Percentiles rank a stretch among this genome's conserved stretches.
Evolutionary conservation across 495 filamentous ascomycete genomes (phyloP).

Genomic region (Penicillium tannophilum): DNA sequence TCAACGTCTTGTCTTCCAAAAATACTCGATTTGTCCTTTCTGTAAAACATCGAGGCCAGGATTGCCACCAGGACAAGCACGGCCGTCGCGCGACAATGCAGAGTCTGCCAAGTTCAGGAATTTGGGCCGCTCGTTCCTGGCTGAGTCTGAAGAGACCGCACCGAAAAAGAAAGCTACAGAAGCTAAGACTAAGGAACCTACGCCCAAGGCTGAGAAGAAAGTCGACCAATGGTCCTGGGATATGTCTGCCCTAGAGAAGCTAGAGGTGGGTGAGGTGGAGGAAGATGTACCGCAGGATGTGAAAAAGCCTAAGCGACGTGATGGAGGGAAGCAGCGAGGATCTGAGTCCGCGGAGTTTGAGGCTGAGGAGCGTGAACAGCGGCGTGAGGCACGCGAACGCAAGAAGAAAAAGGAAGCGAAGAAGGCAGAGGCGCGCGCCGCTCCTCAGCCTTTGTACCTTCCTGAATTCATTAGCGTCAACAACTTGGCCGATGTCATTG

Average conservation of each 20-base stretch:
- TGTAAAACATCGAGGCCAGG: conserved; percentile 7
- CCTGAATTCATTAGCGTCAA: conserved; percentile 89
- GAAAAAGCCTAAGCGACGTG: conserved; percentile 34
- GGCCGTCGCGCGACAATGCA: conserved; percentile 3
- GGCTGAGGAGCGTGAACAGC: conserved; percentile 34
- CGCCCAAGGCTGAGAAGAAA: conserved; percentile 6
- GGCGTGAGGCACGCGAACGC: conserved; percentile 45
- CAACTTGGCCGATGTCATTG: conserved; percentile 78
- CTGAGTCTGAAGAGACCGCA: conserved; percentile 10
- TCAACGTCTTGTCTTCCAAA: background rate
- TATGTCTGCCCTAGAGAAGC: conserved; percentile 32
- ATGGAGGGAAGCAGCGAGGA: conserved; percentile 27
- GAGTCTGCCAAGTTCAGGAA: conserved; percentile 25
- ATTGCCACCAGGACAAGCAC: background rate
- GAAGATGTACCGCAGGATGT: conserved; percentile 9
- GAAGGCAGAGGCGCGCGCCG: conserved; percentile 31
- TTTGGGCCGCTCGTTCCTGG: conserved; percentile 19
- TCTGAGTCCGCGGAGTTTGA: conserved; percentile 39
- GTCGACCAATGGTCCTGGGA: conserved; percentile 40
- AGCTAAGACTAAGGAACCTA: conserved; percentile 1
- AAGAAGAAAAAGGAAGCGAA: conserved; percentile 50
- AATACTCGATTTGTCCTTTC: conserved; percentile 1
- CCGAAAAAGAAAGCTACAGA: background rate
- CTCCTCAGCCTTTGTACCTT: conserved; percentile 68
- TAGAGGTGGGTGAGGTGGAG: conserved; percentile 22